Conservation (phyloP, 768 basidiomycete genomes). For the Agaricus blazei region DNA sequence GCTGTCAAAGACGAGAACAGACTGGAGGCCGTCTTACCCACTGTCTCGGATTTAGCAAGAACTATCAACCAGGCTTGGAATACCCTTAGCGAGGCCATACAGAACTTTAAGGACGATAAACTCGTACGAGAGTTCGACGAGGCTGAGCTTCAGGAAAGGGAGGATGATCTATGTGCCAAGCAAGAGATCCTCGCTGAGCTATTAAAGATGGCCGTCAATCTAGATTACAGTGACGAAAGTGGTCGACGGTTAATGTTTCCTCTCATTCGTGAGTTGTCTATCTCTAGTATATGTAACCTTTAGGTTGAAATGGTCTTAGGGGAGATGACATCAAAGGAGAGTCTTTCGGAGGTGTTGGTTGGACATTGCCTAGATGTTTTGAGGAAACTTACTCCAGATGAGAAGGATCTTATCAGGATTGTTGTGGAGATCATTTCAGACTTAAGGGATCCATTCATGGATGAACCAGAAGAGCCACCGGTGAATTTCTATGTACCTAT, state of each 20-base stretch:
- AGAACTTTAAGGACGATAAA: constrained; percentile 18
- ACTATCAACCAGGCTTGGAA: constrained; percentile 71
- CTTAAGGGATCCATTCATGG: constrained; percentile 51
- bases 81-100: constrained; percentile 23
- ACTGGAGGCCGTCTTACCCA: constrained; percentile 71
- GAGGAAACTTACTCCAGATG: constrained; percentile 60
- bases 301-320: constrained; percentile 33
- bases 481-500: background rate
- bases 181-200: constrained; percentile 80
- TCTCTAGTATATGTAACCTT: background rate
- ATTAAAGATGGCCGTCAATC: constrained; percentile 67
- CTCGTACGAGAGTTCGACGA: constrained; percentile 20
- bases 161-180: constrained; percentile 44
- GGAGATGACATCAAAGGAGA: constrained; percentile 73
- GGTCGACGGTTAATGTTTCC: constrained; percentile 85
- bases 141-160: constrained; percentile 33
- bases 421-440: constrained; percentile 87
- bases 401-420: constrained; percentile 82
- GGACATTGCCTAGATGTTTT: constrained; percentile 81
- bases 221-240: constrained; percentile 91
- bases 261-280: constrained; percentile 62
- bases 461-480: constrained; percentile 21
- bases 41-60: constrained; percentile 79
- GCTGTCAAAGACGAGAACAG: constrained; percentile 52
- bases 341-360: constrained; percentile 65